These are phyloP conservation scores for Zygoascus bituminiphila DNA, from an alignment of 805 yeast species.

Conservation along the genomic window DNA sequence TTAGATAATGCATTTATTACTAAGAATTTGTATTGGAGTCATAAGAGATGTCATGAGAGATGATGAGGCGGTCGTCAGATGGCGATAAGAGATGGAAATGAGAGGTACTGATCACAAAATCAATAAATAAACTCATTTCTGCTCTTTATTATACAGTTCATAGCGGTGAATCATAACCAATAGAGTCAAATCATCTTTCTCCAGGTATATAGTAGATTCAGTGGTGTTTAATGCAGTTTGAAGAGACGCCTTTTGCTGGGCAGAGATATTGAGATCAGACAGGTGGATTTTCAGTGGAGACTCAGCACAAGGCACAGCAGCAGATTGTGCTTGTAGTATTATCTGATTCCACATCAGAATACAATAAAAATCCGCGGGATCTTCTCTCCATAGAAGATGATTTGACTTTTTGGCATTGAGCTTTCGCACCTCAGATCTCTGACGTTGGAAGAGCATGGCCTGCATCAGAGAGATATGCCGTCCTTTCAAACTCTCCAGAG, in stretches of 20 bases:
- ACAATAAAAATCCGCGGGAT: slow-evolving; percentile 4
- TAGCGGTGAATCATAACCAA: not conserved
- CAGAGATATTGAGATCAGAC: not conserved
- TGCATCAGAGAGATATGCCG: not conserved
- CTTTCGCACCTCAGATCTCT: not conserved
- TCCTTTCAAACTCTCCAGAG: slow-evolving; percentile 1
- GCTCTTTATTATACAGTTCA: not conserved
- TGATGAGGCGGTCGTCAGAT: too few species aligned
- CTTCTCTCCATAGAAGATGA: slow-evolving; percentile 9
- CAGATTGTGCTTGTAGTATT: slow-evolving; percentile 1
- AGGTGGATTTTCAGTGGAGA: not conserved
- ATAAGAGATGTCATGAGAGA: too few species aligned
- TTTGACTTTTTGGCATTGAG: slow-evolving; percentile 4
- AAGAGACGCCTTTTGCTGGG: not conserved
- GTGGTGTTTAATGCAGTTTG: not conserved
- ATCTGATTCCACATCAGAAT: slow-evolving; percentile 5
- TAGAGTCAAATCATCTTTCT: not conserved
- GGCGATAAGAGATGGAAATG: too few species aligned
- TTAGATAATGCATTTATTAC: too few species aligned
- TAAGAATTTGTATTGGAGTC: too few species aligned
- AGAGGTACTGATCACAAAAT: too few species aligned
- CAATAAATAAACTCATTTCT: not conserved
- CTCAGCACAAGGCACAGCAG: too few species aligned
- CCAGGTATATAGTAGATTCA: not conserved
- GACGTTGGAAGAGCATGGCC: not conserved